Conservation (phyloP, 257 asterid genomes). For the Salvia miltiorrhiza region DNA sequence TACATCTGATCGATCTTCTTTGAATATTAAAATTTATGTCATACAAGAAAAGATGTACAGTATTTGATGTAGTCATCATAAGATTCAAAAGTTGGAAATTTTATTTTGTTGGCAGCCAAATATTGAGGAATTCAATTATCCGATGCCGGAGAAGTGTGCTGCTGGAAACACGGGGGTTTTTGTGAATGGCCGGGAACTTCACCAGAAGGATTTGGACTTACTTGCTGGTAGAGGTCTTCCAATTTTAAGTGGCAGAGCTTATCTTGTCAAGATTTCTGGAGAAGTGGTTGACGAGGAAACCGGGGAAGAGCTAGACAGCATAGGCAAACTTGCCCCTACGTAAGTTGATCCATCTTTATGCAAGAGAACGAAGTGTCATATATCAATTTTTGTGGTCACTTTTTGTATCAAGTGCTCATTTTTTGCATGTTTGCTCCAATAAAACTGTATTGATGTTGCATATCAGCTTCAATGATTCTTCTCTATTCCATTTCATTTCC, state of each 20-base stretch:
- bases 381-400: too few species aligned
- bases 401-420: not conserved
- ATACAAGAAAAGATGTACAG: not conserved
- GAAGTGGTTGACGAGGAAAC: conserved; percentile 68
- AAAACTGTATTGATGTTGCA: not conserved
- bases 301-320: conserved; percentile 75
- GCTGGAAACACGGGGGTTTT: conserved; percentile 74
- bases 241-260: conserved; percentile 45
- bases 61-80: not conserved
- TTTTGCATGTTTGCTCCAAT: not conserved
- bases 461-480: not conserved
- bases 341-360: conserved; percentile 34
- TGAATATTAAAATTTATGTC: not conserved
- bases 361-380: too few species aligned
- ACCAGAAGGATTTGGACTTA: conserved; percentile 77
- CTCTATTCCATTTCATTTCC: not conserved
- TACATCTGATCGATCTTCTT: not conserved
- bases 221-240: conserved; percentile 87
- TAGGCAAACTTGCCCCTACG: conserved; percentile 98
- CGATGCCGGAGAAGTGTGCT: conserved; percentile 67
- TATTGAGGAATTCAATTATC: conserved; percentile 75
- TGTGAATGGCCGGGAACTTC: conserved; percentile 90
- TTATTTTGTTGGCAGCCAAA: conserved; percentile 66
- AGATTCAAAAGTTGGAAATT: not conserved
- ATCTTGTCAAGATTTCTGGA: conserved; percentile 70